Conservation (phyloP, 495 filamentous ascomycete genomes). For the Aspergillus funiculosus region DNA sequence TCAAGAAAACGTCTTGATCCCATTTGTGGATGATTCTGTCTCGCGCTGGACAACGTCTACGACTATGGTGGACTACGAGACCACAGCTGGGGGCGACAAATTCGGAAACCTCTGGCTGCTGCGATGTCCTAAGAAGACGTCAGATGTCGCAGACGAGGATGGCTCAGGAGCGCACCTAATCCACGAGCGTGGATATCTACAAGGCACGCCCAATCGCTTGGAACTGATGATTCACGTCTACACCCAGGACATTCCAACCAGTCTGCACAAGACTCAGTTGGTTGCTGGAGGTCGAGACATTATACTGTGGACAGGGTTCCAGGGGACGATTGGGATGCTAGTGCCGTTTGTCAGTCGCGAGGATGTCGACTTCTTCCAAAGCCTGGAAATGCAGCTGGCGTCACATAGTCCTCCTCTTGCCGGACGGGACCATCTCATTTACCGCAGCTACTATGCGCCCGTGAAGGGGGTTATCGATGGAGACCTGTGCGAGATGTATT, state of each 20-base stretch:
- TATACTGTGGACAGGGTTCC: slow-evolving; percentile 87
- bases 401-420: slow-evolving; percentile 79
- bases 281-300: slow-evolving; percentile 90
- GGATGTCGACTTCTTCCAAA: slow-evolving; percentile 96
- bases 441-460: slow-evolving; percentile 92
- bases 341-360: slow-evolving; percentile 86
- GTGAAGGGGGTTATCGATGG: slow-evolving; percentile 97
- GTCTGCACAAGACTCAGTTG: slow-evolving; percentile 80
- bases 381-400: slow-evolving; percentile 78
- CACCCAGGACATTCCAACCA: slow-evolving; percentile 86
- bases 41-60: slow-evolving; percentile 82
- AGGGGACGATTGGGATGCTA: slow-evolving; percentile 87
- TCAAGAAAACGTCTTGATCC: slow-evolving; percentile 81
- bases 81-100: slow-evolving; percentile 90
- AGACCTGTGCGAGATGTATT: slow-evolving; percentile 93
- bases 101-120: slow-evolving; percentile 95
- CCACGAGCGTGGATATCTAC: slow-evolving; percentile 81
- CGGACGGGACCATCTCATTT: slow-evolving; percentile 91
- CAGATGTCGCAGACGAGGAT: slow-evolving; percentile 86
- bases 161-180: slow-evolving; percentile 82
- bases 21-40: slow-evolving; percentile 85
- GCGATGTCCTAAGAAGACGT: slow-evolving; percentile 78
- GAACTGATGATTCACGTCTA: slow-evolving; percentile 83
- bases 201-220: slow-evolving; percentile 79
- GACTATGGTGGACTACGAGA: slow-evolving; percentile 97